Conservation (phyloP, 768 basidiomycete genomes). For the Boletus rubescentipes region DNA sequence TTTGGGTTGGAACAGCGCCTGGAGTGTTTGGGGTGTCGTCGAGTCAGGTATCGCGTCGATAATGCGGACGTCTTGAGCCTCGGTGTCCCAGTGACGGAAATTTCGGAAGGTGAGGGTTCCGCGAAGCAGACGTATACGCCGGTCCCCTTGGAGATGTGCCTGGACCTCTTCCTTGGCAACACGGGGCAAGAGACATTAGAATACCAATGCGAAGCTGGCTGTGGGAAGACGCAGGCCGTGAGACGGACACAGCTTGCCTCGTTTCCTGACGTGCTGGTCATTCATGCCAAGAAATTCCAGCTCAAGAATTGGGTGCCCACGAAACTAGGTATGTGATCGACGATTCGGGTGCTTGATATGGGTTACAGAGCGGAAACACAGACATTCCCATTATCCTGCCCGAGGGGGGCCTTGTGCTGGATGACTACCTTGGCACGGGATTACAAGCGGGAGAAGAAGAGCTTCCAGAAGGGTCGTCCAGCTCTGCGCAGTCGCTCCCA, state of each 20-base stretch:
- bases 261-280: constrained; percentile 83
- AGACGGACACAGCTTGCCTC: constrained; percentile 79
- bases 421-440: constrained; percentile 65
- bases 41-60: constrained; percentile 83
- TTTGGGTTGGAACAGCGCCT: constrained; percentile 88
- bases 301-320: constrained; percentile 95
- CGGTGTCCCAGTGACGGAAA: constrained; percentile 63
- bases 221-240: constrained; percentile 59
- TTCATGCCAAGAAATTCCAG: constrained; percentile 94
- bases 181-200: constrained; percentile 67
- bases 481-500: constrained; percentile 45
- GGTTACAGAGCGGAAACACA: constrained; percentile 28
- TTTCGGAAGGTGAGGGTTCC: constrained; percentile 4
- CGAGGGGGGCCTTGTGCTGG: constrained; percentile 57
- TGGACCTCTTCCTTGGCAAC: constrained; percentile 47
- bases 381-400: constrained; percentile 86
- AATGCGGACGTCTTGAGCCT: constrained; percentile 75
- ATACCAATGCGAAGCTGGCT: constrained; percentile 78
- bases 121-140: constrained; percentile 59
- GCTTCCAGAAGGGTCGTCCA: constrained; percentile 53
- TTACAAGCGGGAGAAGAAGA: constrained; percentile 67
- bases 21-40: constrained; percentile 74
- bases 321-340: constrained; percentile 69
- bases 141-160: constrained; percentile 58
- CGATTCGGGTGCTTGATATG: background rate